These are phyloP conservation scores for Syzygium malaccense DNA, from an alignment of 441 rosid genomes.

Conservation along the genomic window DNA sequence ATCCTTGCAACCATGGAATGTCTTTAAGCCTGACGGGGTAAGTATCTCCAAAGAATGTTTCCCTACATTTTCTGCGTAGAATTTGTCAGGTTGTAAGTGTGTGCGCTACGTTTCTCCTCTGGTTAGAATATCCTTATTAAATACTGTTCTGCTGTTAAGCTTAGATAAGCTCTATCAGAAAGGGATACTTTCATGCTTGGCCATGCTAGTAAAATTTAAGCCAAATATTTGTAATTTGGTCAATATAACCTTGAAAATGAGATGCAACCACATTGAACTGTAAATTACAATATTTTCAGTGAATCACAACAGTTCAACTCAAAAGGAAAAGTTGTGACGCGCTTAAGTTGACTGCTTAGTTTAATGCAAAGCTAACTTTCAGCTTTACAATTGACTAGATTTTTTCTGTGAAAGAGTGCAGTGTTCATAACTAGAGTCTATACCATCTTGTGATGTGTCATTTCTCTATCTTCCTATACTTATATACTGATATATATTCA, in stretches of 20 bases:
- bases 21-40: conserved; percentile 92
- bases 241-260: background rate
- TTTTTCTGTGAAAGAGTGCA: background rate
- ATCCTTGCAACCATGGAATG: conserved; percentile 96
- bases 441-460: background rate
- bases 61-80: background rate
- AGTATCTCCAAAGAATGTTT: background rate
- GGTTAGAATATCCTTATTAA: background rate
- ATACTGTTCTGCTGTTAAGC: background rate
- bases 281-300: background rate
- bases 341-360: background rate
- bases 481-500: background rate
- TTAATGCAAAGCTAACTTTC: background rate
- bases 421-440: background rate
- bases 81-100: background rate
- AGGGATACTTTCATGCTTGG: background rate
- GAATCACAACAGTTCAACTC: background rate
- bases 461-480: background rate
- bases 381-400: background rate
- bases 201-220: background rate
- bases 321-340: background rate
- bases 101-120: background rate
- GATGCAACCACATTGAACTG: background rate
- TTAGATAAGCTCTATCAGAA: background rate
- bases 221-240: background rate